phyloP scores from a whole-genome alignment of 805 yeast species.

The Ogataea pini region DNA sequence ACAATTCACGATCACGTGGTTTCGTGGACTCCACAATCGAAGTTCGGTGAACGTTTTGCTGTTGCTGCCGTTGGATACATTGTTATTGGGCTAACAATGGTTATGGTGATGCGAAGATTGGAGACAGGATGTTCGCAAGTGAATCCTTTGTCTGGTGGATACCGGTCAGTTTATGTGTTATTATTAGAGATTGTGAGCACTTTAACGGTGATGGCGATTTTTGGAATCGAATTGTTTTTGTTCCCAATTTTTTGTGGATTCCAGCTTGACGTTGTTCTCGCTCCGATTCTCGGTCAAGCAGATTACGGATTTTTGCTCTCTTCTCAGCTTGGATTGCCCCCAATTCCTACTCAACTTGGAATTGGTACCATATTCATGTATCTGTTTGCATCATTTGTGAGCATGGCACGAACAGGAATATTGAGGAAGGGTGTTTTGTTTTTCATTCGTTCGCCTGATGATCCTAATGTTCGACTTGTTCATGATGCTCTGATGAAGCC shows the following conservation, averaged over 20 bases:
- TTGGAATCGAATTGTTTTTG: slow-evolving; percentile 74
- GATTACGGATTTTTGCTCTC: slow-evolving; percentile 13
- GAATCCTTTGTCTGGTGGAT: slow-evolving; percentile 50
- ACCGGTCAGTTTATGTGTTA: slow-evolving; percentile 51
- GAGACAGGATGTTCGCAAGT: slow-evolving; percentile 34
- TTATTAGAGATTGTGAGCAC: slow-evolving; percentile 61
- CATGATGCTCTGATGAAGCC: slow-evolving; percentile 87
- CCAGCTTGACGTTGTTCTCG: slow-evolving; percentile 65
- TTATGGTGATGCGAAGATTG: slow-evolving; percentile 24
- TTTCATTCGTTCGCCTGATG: slow-evolving; percentile 92
- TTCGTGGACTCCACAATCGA: slow-evolving; percentile 27
- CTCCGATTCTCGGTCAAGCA: slow-evolving; percentile 49
- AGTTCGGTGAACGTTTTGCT: slow-evolving; percentile 19
- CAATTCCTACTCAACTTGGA: slow-evolving; percentile 49
- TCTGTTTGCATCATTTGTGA: slow-evolving; percentile 79
- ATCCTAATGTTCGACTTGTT: slow-evolving; percentile 81
- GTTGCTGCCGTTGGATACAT: slow-evolving; percentile 26
- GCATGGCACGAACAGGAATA: slow-evolving; percentile 72
- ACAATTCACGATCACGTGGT: slow-evolving; percentile 19
- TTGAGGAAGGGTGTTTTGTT: slow-evolving; percentile 87
- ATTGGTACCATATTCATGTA: slow-evolving; percentile 81
- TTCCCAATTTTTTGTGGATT: slow-evolving; percentile 89
- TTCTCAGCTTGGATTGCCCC: background rate
- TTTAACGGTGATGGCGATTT: slow-evolving; percentile 70
- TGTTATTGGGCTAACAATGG: slow-evolving; percentile 10